Base-by-base conservation (phyloP, 306 rosid genomes). In the Arachis stenosperma region DNA sequence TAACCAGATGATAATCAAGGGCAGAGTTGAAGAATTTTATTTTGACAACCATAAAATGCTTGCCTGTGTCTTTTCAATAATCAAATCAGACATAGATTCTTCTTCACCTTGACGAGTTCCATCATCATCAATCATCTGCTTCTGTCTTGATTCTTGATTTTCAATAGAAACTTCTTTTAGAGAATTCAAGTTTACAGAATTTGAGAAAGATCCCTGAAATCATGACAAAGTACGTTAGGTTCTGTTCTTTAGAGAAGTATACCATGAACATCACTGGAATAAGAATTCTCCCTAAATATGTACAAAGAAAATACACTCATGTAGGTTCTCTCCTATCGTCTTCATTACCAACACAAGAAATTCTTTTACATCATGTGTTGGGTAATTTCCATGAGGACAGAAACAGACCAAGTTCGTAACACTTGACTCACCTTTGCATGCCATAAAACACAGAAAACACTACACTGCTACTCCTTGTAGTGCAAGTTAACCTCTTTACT, bases 161-260 rank as follows among this genome's bases (percentile, higher is more conserved):
- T 70, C 56, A 50, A 67, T 57, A 59, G 75, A 71, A 79, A 57
- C 61, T 48, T 61, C 79, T 69, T 56, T 29, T 41, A 61, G 57
- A 70, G 56, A 58, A 60, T 73, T 58, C 66, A 75, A 46, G 79
- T 79, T 81, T 27, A 47, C 29, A 56, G 75, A 36, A 70, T 73
- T 72, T 51, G 71, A 80, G 76, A 69, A 69, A 63, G 56, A 74
- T 77, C 43, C 82, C 90, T 88, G 50, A 47, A 80, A 71, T 61
- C 72, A 72, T 43, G 54, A 42, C 66, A 76, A 52, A 76, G 59
- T 47, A 75, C 36, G 67, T 74, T 62, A 79, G 67, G 68, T 68
- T 13, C 8, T 67, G 30, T 40, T 55, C 30, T 42, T 47, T 62
- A 73, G 65, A 56, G 55, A 69, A 75, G 9, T 13, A 48, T 41